These are phyloP conservation scores for Mycena latifolia DNA, from an alignment of 768 basidiomycete species.

Conservation along the genomic window DNA sequence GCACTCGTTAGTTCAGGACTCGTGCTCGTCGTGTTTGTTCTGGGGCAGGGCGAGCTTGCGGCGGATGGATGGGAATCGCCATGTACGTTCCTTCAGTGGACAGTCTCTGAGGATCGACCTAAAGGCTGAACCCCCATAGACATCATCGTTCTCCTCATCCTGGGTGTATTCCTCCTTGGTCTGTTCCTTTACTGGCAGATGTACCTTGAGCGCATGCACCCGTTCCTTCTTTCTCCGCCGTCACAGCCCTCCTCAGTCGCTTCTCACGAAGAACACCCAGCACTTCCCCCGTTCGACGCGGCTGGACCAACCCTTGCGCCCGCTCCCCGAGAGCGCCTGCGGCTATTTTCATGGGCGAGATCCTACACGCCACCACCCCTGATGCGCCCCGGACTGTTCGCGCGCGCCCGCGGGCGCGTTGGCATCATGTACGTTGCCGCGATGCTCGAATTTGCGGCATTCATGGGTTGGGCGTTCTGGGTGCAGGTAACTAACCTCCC, in stretches of 20 bases:
- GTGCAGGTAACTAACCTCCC: conserved; percentile 2
- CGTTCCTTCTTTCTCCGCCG: neutral
- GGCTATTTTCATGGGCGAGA: neutral
- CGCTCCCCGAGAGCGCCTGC: neutral
- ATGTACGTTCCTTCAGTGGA: conserved; percentile 24
- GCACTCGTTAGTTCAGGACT: conserved; percentile 71
- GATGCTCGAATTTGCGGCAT: neutral
- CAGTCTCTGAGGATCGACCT: neutral
- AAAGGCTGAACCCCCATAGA: conserved; percentile 52
- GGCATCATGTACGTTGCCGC: neutral
- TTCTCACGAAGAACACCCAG: neutral
- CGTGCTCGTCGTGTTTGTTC: conserved; percentile 75
- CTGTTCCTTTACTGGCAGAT: conserved; percentile 74
- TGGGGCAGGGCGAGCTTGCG: conserved; percentile 73
- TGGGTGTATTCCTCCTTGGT: conserved; percentile 65
- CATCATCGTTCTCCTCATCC: conserved; percentile 74
- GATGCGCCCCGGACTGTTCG: conserved; percentile 57
- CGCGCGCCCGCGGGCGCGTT: conserved; percentile 40
- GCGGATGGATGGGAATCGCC: conserved; percentile 68
- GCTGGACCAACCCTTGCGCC: neutral
- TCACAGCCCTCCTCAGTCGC: neutral
- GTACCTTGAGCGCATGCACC: conserved; percentile 57
- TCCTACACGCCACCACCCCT: conserved; percentile 64
- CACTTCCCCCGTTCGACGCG: neutral
- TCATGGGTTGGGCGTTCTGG: neutral